Evolutionary conservation across 2,329 filamentous ascomycete genomes (phyloP).

Genomic region (Colletotrichum simmondsii): DNA sequence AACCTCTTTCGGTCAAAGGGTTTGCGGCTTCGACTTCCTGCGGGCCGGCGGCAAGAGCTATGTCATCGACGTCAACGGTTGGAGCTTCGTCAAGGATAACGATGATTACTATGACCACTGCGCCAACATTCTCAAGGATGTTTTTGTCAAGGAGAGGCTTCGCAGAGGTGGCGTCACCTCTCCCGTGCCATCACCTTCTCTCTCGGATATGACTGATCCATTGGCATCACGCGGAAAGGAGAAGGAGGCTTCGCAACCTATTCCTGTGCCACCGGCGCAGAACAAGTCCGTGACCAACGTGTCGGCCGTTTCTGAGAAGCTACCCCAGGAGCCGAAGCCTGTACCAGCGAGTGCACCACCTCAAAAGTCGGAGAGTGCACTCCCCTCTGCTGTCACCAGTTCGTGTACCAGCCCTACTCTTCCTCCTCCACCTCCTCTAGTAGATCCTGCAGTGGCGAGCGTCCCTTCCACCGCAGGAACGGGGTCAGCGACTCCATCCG

Average conservation of each 20-base stretch:
- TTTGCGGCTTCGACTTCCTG: conserved; percentile 95
- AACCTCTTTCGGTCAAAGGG: conserved; percentile 89
- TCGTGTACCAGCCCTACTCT: conserved; percentile 47
- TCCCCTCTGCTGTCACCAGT: conserved; percentile 48
- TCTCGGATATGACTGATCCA: conserved; percentile 52
- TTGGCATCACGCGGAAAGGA: conserved; percentile 49
- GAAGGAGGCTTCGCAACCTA: conserved; percentile 46
- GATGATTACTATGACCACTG: conserved; percentile 97
- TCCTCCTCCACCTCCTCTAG: conserved; percentile 43
- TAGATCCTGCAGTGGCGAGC: conserved; percentile 36
- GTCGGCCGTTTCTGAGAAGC: conserved; percentile 23
- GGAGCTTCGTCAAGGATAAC: conserved; percentile 99
- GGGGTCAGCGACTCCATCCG: conserved; percentile 50
- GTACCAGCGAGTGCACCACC: conserved; percentile 39
- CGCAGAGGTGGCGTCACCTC: conserved; percentile 70
- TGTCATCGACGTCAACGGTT: conserved; percentile 98
- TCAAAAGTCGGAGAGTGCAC: conserved; percentile 44
- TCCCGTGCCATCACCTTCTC: conserved; percentile 60
- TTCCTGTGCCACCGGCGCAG: conserved; percentile 19
- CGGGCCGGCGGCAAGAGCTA: conserved; percentile 91
- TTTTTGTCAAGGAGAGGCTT: conserved; percentile 85
- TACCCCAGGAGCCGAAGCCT: conserved; percentile 29
- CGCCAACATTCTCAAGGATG: conserved; percentile 84
- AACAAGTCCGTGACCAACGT: conserved; percentile 27
- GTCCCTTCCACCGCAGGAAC: conserved; percentile 51